These are phyloP conservation scores for Grosmannia huntii DNA, from an alignment of 2,329 filamentous ascomycete genomes.

Conservation along the genomic window DNA sequence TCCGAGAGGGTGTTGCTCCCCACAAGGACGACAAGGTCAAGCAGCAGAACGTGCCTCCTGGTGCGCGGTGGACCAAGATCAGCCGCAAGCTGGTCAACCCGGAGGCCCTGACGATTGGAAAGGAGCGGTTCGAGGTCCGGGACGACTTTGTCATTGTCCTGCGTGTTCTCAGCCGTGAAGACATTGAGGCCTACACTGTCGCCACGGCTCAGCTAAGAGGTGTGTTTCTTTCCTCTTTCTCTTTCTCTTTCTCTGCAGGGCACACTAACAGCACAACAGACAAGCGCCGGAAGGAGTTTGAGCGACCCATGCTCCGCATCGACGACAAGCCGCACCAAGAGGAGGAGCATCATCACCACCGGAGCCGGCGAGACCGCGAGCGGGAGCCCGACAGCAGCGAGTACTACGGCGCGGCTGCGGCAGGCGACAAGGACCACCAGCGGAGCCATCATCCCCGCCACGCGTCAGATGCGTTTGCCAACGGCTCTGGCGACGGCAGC, in stretches of 20 bases:
- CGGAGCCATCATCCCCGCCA: slow-evolving; percentile 5
- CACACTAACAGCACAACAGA: slow-evolving; percentile 14
- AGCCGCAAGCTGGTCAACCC: slow-evolving; percentile 80
- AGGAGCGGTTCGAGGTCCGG: slow-evolving; percentile 85
- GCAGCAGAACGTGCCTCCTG: slow-evolving; percentile 55
- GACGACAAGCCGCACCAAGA: slow-evolving; percentile 3
- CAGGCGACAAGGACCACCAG: neutral
- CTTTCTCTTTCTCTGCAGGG: neutral
- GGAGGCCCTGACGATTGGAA: slow-evolving; percentile 70
- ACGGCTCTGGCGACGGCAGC: neutral
- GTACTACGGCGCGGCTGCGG: neutral
- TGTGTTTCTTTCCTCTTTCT: slow-evolving; percentile 17
- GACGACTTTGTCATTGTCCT: slow-evolving; percentile 89
- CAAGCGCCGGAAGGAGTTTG: slow-evolving; percentile 26
- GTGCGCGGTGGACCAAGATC: slow-evolving; percentile 89
- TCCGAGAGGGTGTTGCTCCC: slow-evolving; percentile 86
- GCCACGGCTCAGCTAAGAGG: slow-evolving; percentile 73
- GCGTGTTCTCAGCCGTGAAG: slow-evolving; percentile 72
- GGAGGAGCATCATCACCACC: slow-evolving; percentile 1
- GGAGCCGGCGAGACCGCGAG: slow-evolving; percentile 6
- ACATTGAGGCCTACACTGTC: slow-evolving; percentile 77
- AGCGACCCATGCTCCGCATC: slow-evolving; percentile 6
- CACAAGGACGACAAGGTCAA: slow-evolving; percentile 71
- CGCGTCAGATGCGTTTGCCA: slow-evolving; percentile 3
- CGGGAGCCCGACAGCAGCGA: slow-evolving; percentile 8